Percentiles rank a stretch among this genome's conserved stretches.
Conservation (phyloP, 257 asterid species). For the Anisodus acutangulus region DNA sequence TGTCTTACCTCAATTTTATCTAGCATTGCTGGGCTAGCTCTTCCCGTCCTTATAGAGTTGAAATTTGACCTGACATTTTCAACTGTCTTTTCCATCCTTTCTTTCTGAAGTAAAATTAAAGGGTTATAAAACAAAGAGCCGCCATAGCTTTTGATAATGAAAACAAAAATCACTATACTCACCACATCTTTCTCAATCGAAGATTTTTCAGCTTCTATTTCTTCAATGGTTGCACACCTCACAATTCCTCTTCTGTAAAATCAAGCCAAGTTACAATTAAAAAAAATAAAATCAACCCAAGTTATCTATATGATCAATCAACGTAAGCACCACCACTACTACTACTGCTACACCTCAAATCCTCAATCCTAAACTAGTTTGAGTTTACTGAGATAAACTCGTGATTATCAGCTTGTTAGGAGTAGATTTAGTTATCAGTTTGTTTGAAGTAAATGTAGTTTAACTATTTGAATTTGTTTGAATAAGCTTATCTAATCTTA, state of each 20-base stretch:
- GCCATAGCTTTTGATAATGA: neutral
- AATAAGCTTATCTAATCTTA: too few species aligned
- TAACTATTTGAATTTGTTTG: too few species aligned
- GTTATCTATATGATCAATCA: neutral
- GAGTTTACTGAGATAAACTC: neutral
- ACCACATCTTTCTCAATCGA: constrained; percentile 76
- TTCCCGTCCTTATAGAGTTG: constrained; percentile 89
- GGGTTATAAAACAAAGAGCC: neutral
- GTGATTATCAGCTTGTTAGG: too few species aligned
- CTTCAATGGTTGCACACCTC: constrained; percentile 84
- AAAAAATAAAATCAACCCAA: neutral
- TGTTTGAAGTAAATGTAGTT: too few species aligned
- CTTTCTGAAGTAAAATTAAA: constrained; percentile 53
- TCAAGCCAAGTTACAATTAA: neutral
- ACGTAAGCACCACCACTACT: neutral
- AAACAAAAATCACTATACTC: constrained; percentile 35
- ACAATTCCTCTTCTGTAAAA: constrained; percentile 61
- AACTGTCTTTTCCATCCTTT: constrained; percentile 90
- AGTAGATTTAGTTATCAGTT: too few species aligned
- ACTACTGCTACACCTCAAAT: neutral
- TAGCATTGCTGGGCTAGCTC: constrained; percentile 89
- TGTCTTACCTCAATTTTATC: constrained; percentile 79
- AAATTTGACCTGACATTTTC: constrained; percentile 73
- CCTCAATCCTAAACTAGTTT: neutral
- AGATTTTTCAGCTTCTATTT: constrained; percentile 91